Conservation (phyloP, 106 monocot genomes). For the Xerophyta viscosa region DNA sequence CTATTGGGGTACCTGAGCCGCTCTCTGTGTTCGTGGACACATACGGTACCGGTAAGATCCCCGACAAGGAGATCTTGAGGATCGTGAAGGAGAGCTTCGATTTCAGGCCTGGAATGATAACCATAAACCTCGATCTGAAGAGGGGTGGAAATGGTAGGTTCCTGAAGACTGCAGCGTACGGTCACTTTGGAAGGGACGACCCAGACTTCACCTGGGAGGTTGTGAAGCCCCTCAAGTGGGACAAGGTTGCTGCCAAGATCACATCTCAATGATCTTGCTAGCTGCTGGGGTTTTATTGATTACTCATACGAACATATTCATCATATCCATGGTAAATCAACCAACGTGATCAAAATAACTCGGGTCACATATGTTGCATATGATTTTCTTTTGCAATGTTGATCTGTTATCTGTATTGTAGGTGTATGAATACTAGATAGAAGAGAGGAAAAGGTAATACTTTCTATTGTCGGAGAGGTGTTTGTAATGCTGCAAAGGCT, state of each 20-base stretch:
- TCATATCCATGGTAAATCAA: no score
- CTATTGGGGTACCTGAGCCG: constrained; percentile 43
- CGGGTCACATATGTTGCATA: no score
- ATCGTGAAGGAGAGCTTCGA: constrained; percentile 48
- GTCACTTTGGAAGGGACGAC: constrained; percentile 45
- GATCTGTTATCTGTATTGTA: no score
- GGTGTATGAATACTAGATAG: no score
- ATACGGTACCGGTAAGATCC: constrained; percentile 43
- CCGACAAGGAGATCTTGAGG: constrained; percentile 40
- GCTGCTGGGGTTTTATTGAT: no score
- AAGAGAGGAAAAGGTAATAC: no score
- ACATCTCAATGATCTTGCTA: background rate
- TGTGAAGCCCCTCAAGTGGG: constrained; percentile 38
- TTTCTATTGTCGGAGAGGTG: no score
- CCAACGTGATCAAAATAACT: no score
- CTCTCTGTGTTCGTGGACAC: constrained; percentile 42
- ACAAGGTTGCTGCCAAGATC: constrained; percentile 18
- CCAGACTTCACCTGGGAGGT: constrained; percentile 51
- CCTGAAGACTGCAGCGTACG: constrained; percentile 40
- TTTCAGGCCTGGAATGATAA: constrained; percentile 48
- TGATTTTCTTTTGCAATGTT: no score
- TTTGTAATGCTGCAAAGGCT: no score
- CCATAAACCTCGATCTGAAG: constrained; percentile 42
- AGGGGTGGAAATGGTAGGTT: constrained; percentile 32
- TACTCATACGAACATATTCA: no score